phyloP scores from a whole-genome alignment of 768 basidiomycete genomes.

The Tulasnella sp. region DNA sequence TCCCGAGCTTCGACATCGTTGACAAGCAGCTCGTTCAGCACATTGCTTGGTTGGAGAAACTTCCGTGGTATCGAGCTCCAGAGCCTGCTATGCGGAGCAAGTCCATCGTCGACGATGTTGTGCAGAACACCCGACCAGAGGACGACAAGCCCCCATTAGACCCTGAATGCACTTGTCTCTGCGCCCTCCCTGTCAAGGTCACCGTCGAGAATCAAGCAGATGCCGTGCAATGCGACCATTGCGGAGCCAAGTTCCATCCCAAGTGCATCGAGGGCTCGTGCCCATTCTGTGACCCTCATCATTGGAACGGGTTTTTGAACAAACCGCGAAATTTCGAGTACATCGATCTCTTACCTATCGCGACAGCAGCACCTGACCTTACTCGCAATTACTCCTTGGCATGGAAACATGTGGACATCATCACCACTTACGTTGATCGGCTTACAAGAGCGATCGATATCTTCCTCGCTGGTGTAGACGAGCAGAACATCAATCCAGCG shows the following conservation, averaged over 20 bases:
- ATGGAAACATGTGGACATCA: conserved; percentile 73
- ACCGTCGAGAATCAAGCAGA: conserved; percentile 46
- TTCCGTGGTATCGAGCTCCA: conserved; percentile 67
- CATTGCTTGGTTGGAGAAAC: conserved; percentile 63
- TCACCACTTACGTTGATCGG: conserved; percentile 74
- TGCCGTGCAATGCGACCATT: conserved; percentile 87
- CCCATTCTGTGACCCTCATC: conserved; percentile 86
- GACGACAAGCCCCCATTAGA: conserved; percentile 75
- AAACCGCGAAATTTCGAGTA: conserved; percentile 82
- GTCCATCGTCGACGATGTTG: conserved; percentile 65
- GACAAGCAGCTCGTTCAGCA: conserved; percentile 64
- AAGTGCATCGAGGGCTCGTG: conserved; percentile 83
- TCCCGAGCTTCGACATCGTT: conserved; percentile 69
- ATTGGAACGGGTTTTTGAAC: conserved; percentile 82
- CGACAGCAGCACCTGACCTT: conserved; percentile 67
- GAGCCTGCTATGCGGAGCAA: conserved; percentile 48
- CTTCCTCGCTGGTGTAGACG: conserved; percentile 64
- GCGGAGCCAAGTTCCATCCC: conserved; percentile 75
- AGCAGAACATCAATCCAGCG: conserved; percentile 6
- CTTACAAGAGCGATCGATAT: conserved; percentile 70
- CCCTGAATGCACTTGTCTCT: conserved; percentile 84
- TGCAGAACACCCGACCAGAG: conserved; percentile 67
- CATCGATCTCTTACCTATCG: conserved; percentile 67
- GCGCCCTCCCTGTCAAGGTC: conserved; percentile 56
- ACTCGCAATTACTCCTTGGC: conserved; percentile 73